Conservation (phyloP, 768 basidiomycete species). For the Rhizopogon vulgaris region DNA sequence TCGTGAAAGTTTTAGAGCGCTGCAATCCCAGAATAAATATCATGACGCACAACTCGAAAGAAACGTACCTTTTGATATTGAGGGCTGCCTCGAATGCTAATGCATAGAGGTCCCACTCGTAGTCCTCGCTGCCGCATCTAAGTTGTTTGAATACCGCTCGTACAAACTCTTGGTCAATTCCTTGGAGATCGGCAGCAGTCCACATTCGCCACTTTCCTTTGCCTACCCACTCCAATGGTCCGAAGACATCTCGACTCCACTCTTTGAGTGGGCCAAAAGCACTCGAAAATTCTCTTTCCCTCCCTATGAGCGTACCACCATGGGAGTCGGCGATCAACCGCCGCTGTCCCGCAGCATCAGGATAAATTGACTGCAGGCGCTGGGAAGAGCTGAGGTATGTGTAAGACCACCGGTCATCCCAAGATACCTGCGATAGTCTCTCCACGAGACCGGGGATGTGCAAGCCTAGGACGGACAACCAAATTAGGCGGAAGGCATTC, state of each 20-base stretch:
- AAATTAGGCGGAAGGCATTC: constrained; percentile 56
- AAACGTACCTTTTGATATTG: constrained; percentile 47
- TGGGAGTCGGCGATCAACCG: constrained; percentile 49
- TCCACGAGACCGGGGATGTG: constrained; percentile 60
- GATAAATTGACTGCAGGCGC: constrained; percentile 50
- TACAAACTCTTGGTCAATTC: constrained; percentile 44
- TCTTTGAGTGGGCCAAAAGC: constrained; percentile 64
- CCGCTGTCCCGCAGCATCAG: constrained; percentile 26
- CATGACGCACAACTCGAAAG: constrained; percentile 2
- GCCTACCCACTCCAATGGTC: constrained; percentile 44
- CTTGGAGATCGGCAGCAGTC: constrained; percentile 43
- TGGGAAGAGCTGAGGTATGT: constrained; percentile 38
- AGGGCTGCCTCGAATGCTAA: constrained; percentile 64
- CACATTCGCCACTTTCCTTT: constrained; percentile 34
- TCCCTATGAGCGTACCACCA: constrained; percentile 62
- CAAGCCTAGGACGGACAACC: constrained; percentile 67
- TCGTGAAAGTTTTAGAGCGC: constrained; percentile 67
- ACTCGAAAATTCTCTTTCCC: constrained; percentile 53
- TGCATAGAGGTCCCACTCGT: constrained; percentile 59
- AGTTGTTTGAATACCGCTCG: constrained; percentile 57
- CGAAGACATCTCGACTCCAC: constrained; percentile 53
- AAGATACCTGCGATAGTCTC: constrained; percentile 34
- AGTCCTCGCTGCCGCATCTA: constrained; percentile 39
- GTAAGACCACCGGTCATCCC: constrained; percentile 68
- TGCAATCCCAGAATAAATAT: constrained; percentile 20